phyloP scores from a whole-genome alignment of 371 early-diverging fungal genomes.

The Rhizopus sp. region DNA sequence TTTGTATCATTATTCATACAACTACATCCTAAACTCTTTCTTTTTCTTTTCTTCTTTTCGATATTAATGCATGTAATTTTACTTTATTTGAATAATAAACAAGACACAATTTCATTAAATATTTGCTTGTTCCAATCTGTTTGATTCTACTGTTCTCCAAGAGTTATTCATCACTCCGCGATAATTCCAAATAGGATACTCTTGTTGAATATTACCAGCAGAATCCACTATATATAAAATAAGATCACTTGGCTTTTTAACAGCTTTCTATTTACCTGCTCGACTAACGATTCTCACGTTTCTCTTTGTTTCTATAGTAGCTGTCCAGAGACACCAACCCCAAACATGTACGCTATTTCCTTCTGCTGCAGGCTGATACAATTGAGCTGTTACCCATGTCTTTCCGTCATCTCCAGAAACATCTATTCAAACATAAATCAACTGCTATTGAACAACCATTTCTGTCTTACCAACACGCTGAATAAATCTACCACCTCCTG shows the following conservation, averaged over 20 bases:
- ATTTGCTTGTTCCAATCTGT: slow-evolving; percentile 7
- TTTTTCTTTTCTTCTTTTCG: too few relatives aligned
- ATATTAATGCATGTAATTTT: too few relatives aligned
- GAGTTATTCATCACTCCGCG: slow-evolving; percentile 86
- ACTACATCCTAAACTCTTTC: too few relatives aligned
- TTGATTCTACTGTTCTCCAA: slow-evolving; percentile 48
- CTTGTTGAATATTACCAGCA: slow-evolving; percentile 79
- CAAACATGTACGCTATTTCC: slow-evolving; percentile 46
- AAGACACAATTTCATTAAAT: background rate
- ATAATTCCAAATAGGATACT: slow-evolving; percentile 80
- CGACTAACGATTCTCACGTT: slow-evolving; percentile 59
- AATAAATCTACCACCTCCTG: slow-evolving; percentile 59
- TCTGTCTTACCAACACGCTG: slow-evolving; percentile 64
- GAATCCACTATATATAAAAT: slow-evolving; percentile 56
- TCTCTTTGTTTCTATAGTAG: slow-evolving; percentile 34
- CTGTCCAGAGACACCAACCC: slow-evolving; percentile 84
- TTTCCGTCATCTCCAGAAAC: slow-evolving; percentile 82
- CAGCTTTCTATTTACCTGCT: slow-evolving; percentile 55
- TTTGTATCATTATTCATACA: too few relatives aligned
- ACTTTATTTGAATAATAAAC: background rate
- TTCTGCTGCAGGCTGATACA: slow-evolving; percentile 38
- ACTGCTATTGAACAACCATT: background rate
- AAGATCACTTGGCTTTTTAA: background rate
- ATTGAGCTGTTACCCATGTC: slow-evolving; percentile 71
- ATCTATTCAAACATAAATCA: slow-evolving; percentile 37